These are phyloP conservation scores for Pulveroboletus frians DNA, from an alignment of 768 basidiomycete genomes.

Conservation along the genomic window DNA sequence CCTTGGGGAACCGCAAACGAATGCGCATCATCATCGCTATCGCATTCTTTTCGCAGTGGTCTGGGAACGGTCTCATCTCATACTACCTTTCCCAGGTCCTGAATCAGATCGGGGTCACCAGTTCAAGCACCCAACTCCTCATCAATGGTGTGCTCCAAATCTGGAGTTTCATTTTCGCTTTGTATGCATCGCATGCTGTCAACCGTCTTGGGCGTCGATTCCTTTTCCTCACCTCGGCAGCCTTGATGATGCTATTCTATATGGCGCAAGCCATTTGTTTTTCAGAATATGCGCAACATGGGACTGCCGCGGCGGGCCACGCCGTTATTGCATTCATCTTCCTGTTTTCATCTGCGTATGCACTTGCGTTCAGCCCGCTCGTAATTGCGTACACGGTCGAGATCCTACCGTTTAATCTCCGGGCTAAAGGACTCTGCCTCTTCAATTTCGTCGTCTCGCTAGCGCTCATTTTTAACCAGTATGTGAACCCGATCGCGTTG, in stretches of 20 bases:
- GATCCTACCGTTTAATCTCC: constrained; percentile 73
- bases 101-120: constrained; percentile 55
- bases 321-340: constrained; percentile 52
- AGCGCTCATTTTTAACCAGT: constrained; percentile 72
- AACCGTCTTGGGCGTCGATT: constrained; percentile 63
- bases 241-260: constrained; percentile 62
- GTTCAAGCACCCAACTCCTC: constrained; percentile 47
- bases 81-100: constrained; percentile 71
- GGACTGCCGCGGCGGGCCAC: constrained; percentile 45
- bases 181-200: constrained; percentile 29
- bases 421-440: constrained; percentile 74
- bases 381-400: constrained; percentile 62
- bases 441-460: constrained; percentile 67
- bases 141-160: constrained; percentile 65
- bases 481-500: constrained; percentile 74
- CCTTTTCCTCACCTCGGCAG: constrained; percentile 55
- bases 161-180: constrained; percentile 17
- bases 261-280: constrained; percentile 64
- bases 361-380: constrained; percentile 76
- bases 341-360: constrained; percentile 45
- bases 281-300: constrained; percentile 46
- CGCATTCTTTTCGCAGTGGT: constrained; percentile 73
- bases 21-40: constrained; percentile 65
- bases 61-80: constrained; percentile 65
- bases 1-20: constrained; percentile 62